A percentile compares a stretch with the other conserved stretches of the same genome.
These are phyloP conservation scores for Crithidia fasciculata DNA, from an alignment of 208 protist species.

Conservation along the genomic window DNA sequence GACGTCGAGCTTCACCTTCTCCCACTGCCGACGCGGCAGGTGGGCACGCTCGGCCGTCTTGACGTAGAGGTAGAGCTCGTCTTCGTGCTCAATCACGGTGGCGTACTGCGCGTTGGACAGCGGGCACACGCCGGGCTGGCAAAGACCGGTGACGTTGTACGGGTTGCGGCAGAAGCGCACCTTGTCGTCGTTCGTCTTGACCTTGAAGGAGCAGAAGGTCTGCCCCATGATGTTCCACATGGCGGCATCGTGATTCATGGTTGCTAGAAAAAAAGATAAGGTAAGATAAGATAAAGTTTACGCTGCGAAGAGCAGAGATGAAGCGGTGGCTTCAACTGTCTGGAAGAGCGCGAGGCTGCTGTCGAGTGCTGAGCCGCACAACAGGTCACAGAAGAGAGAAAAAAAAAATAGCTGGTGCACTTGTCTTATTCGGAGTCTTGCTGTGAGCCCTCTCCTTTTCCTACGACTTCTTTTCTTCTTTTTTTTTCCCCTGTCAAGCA, in stretches of 20 bases:
- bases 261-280: neutral
- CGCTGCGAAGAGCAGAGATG: too few relatives aligned
- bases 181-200: constrained; percentile 92
- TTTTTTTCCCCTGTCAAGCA: too few relatives aligned
- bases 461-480: too few relatives aligned
- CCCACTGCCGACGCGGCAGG: constrained; percentile 97
- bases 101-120: constrained; percentile 99
- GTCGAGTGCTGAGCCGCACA: too few relatives aligned
- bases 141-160: constrained; percentile 99
- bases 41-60: constrained; percentile 99
- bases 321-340: too few relatives aligned
- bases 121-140: constrained; percentile 96
- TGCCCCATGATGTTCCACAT: constrained; percentile 94
- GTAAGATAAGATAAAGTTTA: too few relatives aligned
- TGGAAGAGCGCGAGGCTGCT: too few relatives aligned
- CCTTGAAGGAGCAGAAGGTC: constrained; percentile 94
- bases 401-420: too few relatives aligned
- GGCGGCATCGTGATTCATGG: constrained; percentile 93
- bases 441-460: too few relatives aligned
- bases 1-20: constrained; percentile 96
- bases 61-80: constrained; percentile 97
- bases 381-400: too few relatives aligned
- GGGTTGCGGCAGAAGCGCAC: constrained; percentile 98
- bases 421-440: too few relatives aligned
- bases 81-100: constrained; percentile 97